Evolutionary conservation across 106 monocot genomes (phyloP).

Genomic region (Phalaenopsis equestris): DNA sequence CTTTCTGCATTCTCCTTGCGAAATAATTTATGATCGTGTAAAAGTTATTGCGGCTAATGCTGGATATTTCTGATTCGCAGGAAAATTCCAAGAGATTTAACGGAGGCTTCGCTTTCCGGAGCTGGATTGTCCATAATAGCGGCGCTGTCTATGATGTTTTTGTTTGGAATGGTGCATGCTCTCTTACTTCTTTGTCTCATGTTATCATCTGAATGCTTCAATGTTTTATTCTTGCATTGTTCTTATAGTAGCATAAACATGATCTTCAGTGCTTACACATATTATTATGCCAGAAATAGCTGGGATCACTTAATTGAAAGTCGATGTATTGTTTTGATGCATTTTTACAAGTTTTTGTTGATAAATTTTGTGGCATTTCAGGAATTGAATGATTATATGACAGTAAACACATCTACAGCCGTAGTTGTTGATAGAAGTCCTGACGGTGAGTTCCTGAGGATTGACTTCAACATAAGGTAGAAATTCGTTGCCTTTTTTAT

Average conservation of each 20-base stretch:
- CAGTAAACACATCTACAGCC: constrained; percentile 68
- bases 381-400: constrained; percentile 81
- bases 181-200: background rate
- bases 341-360: background rate
- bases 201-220: background rate
- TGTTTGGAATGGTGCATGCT: constrained; percentile 90
- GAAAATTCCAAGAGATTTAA: constrained; percentile 98
- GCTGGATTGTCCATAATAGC: constrained; percentile 89
- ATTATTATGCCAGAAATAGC: background rate
- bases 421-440: constrained; percentile 83
- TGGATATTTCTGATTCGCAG: constrained; percentile 31
- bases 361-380: constrained; percentile 10
- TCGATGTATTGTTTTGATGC: background rate
- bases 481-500: background rate
- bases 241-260: too few relatives aligned
- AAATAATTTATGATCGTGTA: background rate
- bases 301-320: background rate
- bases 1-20: background rate
- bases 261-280: background rate
- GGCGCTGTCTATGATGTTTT: constrained; percentile 70
- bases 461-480: constrained; percentile 93
- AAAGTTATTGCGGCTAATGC: background rate
- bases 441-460: constrained; percentile 87
- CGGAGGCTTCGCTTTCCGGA: constrained; percentile 94
- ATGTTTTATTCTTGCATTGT: background rate